These are phyloP conservation scores for Cutaneotrichosporon cutaneum DNA, from an alignment of 1,284 basidiomycete species.

Conservation along the genomic window DNA sequence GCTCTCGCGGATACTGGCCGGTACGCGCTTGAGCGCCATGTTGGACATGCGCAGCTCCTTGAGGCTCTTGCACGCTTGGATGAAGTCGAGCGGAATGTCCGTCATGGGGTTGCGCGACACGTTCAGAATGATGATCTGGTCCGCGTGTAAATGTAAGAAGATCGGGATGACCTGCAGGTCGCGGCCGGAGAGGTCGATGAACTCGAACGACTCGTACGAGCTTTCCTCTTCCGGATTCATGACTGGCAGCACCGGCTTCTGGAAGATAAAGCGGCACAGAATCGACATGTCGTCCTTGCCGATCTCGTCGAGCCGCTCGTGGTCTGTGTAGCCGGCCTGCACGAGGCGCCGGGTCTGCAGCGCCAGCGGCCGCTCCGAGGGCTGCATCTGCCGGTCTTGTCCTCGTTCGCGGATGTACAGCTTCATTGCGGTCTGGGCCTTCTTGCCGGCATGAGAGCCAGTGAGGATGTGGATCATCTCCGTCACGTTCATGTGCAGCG, in stretches of 20 bases:
- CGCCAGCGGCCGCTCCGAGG: slow-evolving; percentile 78
- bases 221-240: slow-evolving; percentile 68
- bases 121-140: slow-evolving; percentile 81
- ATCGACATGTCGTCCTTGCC: slow-evolving; percentile 81
- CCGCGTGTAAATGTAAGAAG: slow-evolving; percentile 80
- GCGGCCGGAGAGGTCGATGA: slow-evolving; percentile 78
- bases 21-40: slow-evolving; percentile 93
- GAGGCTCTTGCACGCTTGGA: slow-evolving; percentile 80
- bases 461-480: slow-evolving; percentile 65
- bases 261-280: slow-evolving; percentile 79
- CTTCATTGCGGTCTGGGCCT: slow-evolving; percentile 62
- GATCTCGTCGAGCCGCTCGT: slow-evolving; percentile 76
- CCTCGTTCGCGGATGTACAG: slow-evolving; percentile 80
- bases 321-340: slow-evolving; percentile 85
- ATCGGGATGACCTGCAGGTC: slow-evolving; percentile 89
- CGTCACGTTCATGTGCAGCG: slow-evolving; percentile 66
- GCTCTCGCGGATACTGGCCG: slow-evolving; percentile 76
- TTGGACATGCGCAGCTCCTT: slow-evolving; percentile 85
- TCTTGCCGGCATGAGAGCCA: slow-evolving; percentile 55
- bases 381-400: slow-evolving; percentile 75
- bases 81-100: slow-evolving; percentile 94
- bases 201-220: slow-evolving; percentile 71
- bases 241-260: slow-evolving; percentile 56
- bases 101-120: slow-evolving; percentile 94
- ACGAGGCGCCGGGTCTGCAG: slow-evolving; percentile 81